These are phyloP conservation scores for Tolypocladium paradoxum DNA, from an alignment of 2,329 filamentous ascomycete genomes.

Conservation along the genomic window DNA sequence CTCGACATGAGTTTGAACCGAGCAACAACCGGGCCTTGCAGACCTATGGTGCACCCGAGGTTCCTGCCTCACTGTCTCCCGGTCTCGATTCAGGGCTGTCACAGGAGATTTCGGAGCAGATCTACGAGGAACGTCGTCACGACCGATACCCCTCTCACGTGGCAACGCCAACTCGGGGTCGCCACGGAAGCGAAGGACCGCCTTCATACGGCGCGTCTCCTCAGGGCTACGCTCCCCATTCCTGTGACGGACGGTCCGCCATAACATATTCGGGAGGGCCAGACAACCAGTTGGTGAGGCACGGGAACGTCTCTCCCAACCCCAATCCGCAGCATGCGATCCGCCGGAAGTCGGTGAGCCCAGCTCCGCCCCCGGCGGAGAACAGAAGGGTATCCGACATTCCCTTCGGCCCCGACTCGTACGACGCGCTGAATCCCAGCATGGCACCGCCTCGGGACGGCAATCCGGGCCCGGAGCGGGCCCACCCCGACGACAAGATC, in stretches of 20 bases:
- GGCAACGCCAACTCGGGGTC: slow-evolving; percentile 31
- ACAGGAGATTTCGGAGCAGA: slow-evolving; percentile 46
- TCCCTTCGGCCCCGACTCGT: slow-evolving; percentile 67
- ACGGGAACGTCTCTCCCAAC: slow-evolving; percentile 27
- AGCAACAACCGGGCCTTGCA: slow-evolving; percentile 18
- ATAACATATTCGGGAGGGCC: slow-evolving; percentile 27
- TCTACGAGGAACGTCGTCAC: slow-evolving; percentile 42
- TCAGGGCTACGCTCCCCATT: slow-evolving; percentile 24
- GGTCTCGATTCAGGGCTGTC: slow-evolving; percentile 46
- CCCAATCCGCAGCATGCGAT: slow-evolving; percentile 41
- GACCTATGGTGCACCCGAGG: slow-evolving; percentile 31
- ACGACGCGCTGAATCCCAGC: slow-evolving; percentile 59
- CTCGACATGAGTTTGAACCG: slow-evolving; percentile 26
- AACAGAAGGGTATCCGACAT: slow-evolving; percentile 46
- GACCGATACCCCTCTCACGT: slow-evolving; percentile 33
- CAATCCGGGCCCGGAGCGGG: slow-evolving; percentile 22
- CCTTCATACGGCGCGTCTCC: slow-evolving; percentile 15
- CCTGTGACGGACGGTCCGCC: slow-evolving; percentile 30
- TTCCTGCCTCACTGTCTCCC: slow-evolving; percentile 50
- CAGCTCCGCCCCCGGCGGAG: slow-evolving; percentile 44
- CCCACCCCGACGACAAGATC: slow-evolving; percentile 55
- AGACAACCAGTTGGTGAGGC: slow-evolving; percentile 14
- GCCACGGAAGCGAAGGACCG: slow-evolving; percentile 22
- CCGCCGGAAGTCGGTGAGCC: slow-evolving; percentile 64
- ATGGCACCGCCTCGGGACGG: slow-evolving; percentile 25